These are phyloP conservation scores for Microcyclospora tardicrescens DNA, from an alignment of 2,329 filamentous ascomycete genomes.

Conservation along the genomic window DNA sequence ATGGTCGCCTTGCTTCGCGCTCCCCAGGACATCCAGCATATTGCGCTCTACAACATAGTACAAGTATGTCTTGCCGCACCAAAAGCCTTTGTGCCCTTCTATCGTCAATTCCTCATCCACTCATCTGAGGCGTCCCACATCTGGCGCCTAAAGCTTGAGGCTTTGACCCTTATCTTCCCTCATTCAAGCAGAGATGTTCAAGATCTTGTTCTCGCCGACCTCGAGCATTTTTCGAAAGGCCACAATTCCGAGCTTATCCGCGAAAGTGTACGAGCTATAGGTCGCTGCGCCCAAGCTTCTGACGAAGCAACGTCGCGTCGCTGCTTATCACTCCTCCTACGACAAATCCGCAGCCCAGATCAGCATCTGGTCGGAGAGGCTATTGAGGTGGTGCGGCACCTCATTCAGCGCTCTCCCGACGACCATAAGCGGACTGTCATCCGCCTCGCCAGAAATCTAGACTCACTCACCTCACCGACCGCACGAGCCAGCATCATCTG, in stretches of 20 bases:
- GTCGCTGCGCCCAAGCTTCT: constrained; percentile 69
- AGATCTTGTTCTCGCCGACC: constrained; percentile 76
- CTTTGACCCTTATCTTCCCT: constrained; percentile 82
- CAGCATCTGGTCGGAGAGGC: constrained; percentile 83
- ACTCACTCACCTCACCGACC: constrained; percentile 73
- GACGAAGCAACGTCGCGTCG: constrained; percentile 57
- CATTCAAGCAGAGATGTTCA: constrained; percentile 64
- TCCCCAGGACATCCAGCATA: constrained; percentile 74
- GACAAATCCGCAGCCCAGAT: constrained; percentile 79
- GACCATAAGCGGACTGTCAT: constrained; percentile 77
- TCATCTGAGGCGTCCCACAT: constrained; percentile 67
- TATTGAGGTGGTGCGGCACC: constrained; percentile 83
- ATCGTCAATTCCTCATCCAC: constrained; percentile 78
- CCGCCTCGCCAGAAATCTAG: constrained; percentile 77
- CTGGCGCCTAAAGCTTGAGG: constrained; percentile 84
- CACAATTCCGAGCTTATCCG: constrained; percentile 65
- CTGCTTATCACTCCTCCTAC: constrained; percentile 70
- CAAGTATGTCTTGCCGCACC: constrained; percentile 72
- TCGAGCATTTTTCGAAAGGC: constrained; percentile 80
- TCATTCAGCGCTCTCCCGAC: constrained; percentile 81
- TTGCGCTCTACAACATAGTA: constrained; percentile 88
- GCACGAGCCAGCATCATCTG: constrained; percentile 92
- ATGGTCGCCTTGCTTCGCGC: constrained; percentile 74
- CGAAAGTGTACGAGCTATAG: constrained; percentile 85
- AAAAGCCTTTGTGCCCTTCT: constrained; percentile 71